Evolutionary conservation across 345 rosid genomes (phyloP).

Genomic region (Aquilaria sinensis): DNA sequence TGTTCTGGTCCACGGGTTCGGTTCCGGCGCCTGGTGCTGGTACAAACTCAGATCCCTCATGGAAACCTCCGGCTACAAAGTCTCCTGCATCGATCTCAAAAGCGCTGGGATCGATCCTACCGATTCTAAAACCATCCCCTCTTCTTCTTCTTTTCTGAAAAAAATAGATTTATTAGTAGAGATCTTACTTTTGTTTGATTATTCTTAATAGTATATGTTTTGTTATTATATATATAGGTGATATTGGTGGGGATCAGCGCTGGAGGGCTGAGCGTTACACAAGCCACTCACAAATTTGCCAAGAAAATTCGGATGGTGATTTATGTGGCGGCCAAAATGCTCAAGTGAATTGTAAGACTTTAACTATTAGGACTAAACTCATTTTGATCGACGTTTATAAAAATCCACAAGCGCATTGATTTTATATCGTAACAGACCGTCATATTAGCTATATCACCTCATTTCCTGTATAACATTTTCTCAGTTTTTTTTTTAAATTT

Average conservation of each 20-base stretch:
- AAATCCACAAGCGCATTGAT: no score
- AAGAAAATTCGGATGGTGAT: constrained; percentile 59
- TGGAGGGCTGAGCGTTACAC: constrained; percentile 77
- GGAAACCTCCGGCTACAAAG: constrained; percentile 72
- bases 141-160: constrained; percentile 8
- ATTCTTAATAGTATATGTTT: no score
- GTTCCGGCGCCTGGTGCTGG: constrained; percentile 97
- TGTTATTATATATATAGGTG: constrained; percentile 37
- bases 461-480: no score
- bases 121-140: constrained; percentile 35
- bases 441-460: no score
- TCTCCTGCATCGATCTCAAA: constrained; percentile 78
- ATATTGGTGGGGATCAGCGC: constrained; percentile 90
- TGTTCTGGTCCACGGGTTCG: constrained; percentile 72
- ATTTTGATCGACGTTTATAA: no score
- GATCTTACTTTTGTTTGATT: not conserved
- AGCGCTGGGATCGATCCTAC: constrained; percentile 54
- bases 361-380: no score
- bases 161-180: no score
- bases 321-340: constrained; percentile 81
- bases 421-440: no score
- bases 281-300: constrained; percentile 46
- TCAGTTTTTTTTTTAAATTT: not conserved
- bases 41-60: constrained; percentile 66
- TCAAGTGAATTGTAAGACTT: constrained; percentile 46